Evolutionary conservation across 1,284 basidiomycete genomes (phyloP), one percentile per base, ranked within the genome.

Genomic region (Xerocomus cyaneibrunnescens): DNA sequence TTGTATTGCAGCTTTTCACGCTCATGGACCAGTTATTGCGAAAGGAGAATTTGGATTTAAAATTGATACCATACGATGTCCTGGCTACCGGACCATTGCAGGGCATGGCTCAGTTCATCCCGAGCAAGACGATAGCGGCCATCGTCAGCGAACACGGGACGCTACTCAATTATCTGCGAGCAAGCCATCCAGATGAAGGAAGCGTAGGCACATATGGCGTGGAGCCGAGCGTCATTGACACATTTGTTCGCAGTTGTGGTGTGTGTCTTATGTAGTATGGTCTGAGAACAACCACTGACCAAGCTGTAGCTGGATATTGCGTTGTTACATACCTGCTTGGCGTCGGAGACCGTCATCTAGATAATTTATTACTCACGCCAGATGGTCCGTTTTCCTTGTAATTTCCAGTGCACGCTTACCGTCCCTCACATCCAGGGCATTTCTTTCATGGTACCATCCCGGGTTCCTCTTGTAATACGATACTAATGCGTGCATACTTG

Each of bases 171-270:
- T 99, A 96, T 66, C 64, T 99, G 57, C 78, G 92, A 39, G 83
- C 85, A 48, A 80, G 91, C 62, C 81, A 95, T 71, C 92, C 95
- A 0, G 93, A 97, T 67, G 92, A 94, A 58, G 92, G 89, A 2
- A 95, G 92, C 57, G 83, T 95, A 10, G 92, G 93, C 0, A 94
- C 94, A 6, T 94, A 89, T 64, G 93, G 94, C 0, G 92, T 99
- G 21, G 91, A 94, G 62, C 89, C 93, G 0, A 80, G 79, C 8
- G 94, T 99, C 3, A 86, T 99, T 61, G 97, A 99, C 64, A 98
- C 94, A 0, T 99, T 98, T 71, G 87, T 99, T 36, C 79, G 94
- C 47, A 98, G 95, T 67, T 99, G 97, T 66, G 96, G 95, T 97
- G 64, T 61, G 93, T 78, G 4, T 21, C 6, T 36, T 28, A 45